Base-by-base conservation (phyloP, 495 filamentous ascomycete species). In the Penicillium coprophilum region DNA sequence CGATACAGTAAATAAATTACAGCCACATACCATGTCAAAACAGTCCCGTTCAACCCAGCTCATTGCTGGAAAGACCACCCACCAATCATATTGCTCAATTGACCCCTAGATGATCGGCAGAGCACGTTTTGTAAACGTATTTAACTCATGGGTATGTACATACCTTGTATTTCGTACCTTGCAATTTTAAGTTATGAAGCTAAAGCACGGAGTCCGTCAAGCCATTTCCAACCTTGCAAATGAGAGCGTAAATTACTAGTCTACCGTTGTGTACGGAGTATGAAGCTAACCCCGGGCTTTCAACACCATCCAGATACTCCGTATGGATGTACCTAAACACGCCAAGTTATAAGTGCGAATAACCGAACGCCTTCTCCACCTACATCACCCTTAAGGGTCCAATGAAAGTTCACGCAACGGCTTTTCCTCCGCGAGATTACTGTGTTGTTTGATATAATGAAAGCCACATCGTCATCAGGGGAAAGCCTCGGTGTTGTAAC, bases 1-100 rank as follows among this genome's bases (percentile, higher is more conserved):
- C 1, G n/a, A 50, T 50, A 50, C 20, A 24, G 4, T 19, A 31
- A 11, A 9, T 19, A 31, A 11, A 24, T 38, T 32, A 46, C 51
- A 23, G 19, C 3, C 30, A 15, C 51, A 27, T 54, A 54, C 30
- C 6, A 17, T 1, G 13, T 12, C 12, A 15, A 46, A 15, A 31
- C 50, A 12, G 7, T 7, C 6, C 13, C 2, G 46, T 38, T 15
- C 39, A 23, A 48, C 27, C 43, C 49, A 15, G 28, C 46, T 48
- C 23, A 60, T 66, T 68, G 61, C 61, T 65, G 65, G 66, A 9
- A 47, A 12, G n/a, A 20, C n/a, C 39, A 50, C 56, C 68, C 65
- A 61, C 68, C 66, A 69, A 63, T 69, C 24, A 65, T 7, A 63
- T 9, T 0, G 10, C 30, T 6, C 2, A 2, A 11, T 55, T 31